phyloP scores from a whole-genome alignment of 345 rosid species.

The Murraya koenigii region DNA sequence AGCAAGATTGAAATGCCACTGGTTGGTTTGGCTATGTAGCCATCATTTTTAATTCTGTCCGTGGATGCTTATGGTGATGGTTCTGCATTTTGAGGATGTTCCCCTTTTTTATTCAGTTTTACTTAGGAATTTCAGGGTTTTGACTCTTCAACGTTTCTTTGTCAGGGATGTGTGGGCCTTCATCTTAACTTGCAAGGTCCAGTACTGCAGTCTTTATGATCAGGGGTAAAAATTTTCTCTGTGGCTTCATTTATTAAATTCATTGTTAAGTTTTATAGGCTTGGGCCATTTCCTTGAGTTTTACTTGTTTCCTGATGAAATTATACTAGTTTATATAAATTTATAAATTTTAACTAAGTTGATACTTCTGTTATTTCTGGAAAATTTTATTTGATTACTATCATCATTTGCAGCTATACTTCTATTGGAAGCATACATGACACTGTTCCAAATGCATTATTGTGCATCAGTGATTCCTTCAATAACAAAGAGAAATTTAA shows the following conservation, averaged over 20 bases:
- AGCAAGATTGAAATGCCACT: background rate
- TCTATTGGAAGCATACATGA: constrained; percentile 95
- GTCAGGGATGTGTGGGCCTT: constrained; percentile 99
- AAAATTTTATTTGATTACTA: background rate
- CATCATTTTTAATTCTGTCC: background rate
- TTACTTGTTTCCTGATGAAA: background rate
- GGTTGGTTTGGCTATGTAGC: background rate
- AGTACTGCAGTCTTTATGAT: constrained; percentile 95
- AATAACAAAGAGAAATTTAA: constrained; percentile 56
- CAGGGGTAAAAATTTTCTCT: constrained; percentile 62
- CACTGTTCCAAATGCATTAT: constrained; percentile 82
- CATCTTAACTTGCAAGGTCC: constrained; percentile 84
- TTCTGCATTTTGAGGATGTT: background rate
- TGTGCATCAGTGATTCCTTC: constrained; percentile 44
- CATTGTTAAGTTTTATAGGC: constrained; percentile 10
- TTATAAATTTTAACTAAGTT: background rate
- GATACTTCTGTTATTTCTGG: background rate
- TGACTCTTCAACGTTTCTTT: constrained; percentile 27
- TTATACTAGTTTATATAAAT: background rate
- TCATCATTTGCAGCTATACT: constrained; percentile 62
- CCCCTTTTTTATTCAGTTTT: background rate
- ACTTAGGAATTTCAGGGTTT: constrained; percentile 7
- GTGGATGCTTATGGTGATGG: background rate
- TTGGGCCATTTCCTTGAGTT: background rate
- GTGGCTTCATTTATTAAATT: constrained; percentile 13